A percentile compares a stretch with the other conserved stretches of the same genome.
These are phyloP conservation scores for Helotiales sp. DNA, from an alignment of 2,329 filamentous ascomycete genomes.

Conservation along the genomic window DNA sequence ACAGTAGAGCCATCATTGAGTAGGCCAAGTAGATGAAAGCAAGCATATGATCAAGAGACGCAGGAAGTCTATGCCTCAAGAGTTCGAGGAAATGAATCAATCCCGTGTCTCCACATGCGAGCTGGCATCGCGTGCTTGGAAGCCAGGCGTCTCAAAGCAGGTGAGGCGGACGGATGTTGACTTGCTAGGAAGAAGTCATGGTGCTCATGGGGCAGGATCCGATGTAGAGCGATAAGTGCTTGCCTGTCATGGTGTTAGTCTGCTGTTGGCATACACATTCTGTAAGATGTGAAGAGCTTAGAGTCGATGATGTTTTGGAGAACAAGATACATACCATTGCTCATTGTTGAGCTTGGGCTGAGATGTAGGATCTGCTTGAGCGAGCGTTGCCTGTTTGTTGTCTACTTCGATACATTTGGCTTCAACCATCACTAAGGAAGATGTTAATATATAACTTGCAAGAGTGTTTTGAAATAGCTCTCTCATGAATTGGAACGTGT, in stretches of 20 bases:
- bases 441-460: not conserved
- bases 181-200: no score
- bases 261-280: no score
- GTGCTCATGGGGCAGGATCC: slow-evolving; percentile 79
- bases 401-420: slow-evolving; percentile 88
- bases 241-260: slow-evolving; percentile 49
- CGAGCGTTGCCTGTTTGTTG: slow-evolving; percentile 59
- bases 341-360: slow-evolving; percentile 60
- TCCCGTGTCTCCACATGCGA: slow-evolving; percentile 91
- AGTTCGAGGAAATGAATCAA: slow-evolving; percentile 84
- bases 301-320: not conserved
- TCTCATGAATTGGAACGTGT: not conserved
- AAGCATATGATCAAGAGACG: no score
- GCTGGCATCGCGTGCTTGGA: slow-evolving; percentile 90
- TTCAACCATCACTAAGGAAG: slow-evolving; percentile 71
- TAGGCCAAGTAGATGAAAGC: no score
- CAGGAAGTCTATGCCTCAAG: slow-evolving; percentile 73
- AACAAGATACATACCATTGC: slow-evolving; percentile 65
- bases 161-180: slow-evolving; percentile 80
- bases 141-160: slow-evolving; percentile 69
- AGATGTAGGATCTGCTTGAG: slow-evolving; percentile 52
- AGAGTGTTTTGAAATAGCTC: not conserved
- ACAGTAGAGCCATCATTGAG: no score
- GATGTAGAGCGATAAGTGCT: slow-evolving; percentile 79
- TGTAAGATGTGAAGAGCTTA: no score